phyloP scores from a whole-genome alignment of 495 filamentous ascomycete species.

The Bathelium albidoporum region DNA sequence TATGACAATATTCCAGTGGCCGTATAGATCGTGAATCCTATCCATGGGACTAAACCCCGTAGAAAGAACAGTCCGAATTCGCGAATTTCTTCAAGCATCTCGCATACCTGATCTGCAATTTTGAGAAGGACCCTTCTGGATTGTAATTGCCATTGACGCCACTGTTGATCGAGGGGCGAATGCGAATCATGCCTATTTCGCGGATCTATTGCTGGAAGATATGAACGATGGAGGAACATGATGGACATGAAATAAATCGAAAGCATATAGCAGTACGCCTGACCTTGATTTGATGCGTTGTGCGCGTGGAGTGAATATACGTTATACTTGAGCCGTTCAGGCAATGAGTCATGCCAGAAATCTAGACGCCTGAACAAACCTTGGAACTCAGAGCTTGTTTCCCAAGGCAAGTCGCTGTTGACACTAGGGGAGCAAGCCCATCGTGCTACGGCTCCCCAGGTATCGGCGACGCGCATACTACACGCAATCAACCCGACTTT shows the following conservation, averaged over 20 bases:
- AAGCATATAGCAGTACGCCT: slow-evolving; percentile 26
- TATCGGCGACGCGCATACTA: slow-evolving; percentile 24
- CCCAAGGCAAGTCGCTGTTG: slow-evolving; percentile 21
- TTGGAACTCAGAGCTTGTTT: slow-evolving; percentile 17
- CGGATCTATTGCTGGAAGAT: slow-evolving; percentile 22
- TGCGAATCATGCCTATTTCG: slow-evolving; percentile 10
- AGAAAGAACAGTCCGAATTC: slow-evolving; percentile 26
- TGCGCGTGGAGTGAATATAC: slow-evolving; percentile 21
- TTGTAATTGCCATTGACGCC: slow-evolving; percentile 22
- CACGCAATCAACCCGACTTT: slow-evolving; percentile 23
- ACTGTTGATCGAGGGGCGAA: slow-evolving; percentile 6
- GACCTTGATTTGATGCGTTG: slow-evolving; percentile 24
- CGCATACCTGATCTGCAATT: slow-evolving; percentile 22
- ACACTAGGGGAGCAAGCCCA: slow-evolving; percentile 21
- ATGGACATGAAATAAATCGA: slow-evolving; percentile 23
- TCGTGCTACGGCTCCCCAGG: slow-evolving; percentile 24
- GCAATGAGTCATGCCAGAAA: slow-evolving; percentile 16
- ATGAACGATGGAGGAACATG: slow-evolving; percentile 25
- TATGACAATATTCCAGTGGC: slow-evolving; percentile 24
- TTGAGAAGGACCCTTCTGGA: slow-evolving; percentile 18
- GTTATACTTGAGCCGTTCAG: slow-evolving; percentile 20
- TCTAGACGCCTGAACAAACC: slow-evolving; percentile 15
- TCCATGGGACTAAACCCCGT: slow-evolving; percentile 25
- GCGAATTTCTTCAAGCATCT: slow-evolving; percentile 28
- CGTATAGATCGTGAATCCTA: slow-evolving; percentile 27